A percentile compares a stretch with the other conserved stretches of the same genome.
phyloP scores from a whole-genome alignment of 1,284 basidiomycete genomes.

The Volvariella surrecta region DNA sequence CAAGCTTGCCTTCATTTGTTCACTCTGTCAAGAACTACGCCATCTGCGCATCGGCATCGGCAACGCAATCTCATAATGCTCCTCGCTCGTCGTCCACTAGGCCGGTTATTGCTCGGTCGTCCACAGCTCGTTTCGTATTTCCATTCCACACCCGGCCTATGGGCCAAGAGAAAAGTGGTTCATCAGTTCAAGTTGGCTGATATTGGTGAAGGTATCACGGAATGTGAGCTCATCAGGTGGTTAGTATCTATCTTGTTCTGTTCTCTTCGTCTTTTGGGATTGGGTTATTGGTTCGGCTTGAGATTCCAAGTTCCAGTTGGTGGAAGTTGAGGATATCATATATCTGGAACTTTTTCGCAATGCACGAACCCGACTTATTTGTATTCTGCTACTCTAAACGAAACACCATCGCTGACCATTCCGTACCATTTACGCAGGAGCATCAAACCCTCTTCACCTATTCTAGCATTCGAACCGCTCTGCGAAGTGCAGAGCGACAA shows the following conservation, averaged over 20 bases:
- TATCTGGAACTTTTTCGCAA: too few species aligned
- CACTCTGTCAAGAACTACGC: too few species aligned
- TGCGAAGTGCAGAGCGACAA: constrained; percentile 96
- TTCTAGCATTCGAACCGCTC: constrained; percentile 79
- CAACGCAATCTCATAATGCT: too few species aligned
- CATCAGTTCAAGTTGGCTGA: constrained; percentile 88
- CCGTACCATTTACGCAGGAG: constrained; percentile 29
- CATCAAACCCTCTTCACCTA: constrained; percentile 46
- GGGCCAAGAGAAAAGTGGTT: constrained; percentile 34
- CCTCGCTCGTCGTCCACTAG: too few species aligned
- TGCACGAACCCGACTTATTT: too few species aligned
- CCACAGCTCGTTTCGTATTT: constrained; percentile 32
- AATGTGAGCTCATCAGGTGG: constrained; percentile 89
- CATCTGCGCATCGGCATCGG: too few species aligned
- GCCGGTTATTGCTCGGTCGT: constrained; percentile 24
- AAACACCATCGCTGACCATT: neutral
- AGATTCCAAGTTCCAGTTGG: too few species aligned
- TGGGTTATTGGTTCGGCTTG: too few species aligned
- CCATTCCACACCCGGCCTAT: constrained; percentile 33
- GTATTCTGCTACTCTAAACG: too few species aligned
- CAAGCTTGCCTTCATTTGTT: too few species aligned
- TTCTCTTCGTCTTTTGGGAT: too few species aligned
- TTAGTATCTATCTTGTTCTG: constrained; percentile 26
- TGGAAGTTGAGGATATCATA: too few species aligned
- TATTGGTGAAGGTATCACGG: constrained; percentile 89